A percentile compares a stretch with the other conserved stretches of the same genome.
Conservation (phyloP, 2,329 filamentous ascomycete genomes). For the Grosmannia huntii region DNA sequence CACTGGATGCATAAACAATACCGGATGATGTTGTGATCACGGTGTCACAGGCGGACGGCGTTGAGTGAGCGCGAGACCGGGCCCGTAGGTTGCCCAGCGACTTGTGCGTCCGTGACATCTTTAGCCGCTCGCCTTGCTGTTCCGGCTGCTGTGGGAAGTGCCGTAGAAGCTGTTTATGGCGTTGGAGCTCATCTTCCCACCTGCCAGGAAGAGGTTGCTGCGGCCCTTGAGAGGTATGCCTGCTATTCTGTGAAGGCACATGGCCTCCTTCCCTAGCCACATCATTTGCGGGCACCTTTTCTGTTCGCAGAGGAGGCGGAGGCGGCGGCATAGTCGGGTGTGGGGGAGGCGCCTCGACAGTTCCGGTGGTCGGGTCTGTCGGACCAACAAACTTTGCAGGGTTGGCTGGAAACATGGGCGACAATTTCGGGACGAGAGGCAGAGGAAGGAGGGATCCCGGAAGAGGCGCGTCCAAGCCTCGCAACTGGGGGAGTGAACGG, state of each 20-base stretch:
- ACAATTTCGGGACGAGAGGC: conserved; percentile 1
- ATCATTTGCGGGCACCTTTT: background rate
- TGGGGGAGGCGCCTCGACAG: background rate
- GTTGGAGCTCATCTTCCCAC: conserved; percentile 5
- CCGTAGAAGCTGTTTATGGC: conserved; percentile 8
- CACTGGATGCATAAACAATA: background rate
- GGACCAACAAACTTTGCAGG: background rate
- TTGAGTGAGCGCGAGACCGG: conserved; percentile 4
- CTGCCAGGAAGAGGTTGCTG: background rate
- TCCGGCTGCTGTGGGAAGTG: conserved; percentile 4
- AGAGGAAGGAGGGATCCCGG: conserved; percentile 9
- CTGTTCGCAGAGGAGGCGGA: conserved; percentile 1
- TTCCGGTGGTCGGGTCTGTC: background rate
- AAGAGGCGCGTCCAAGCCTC: background rate
- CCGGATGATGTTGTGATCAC: background rate
- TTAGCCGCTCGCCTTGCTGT: background rate
- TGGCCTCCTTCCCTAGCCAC: background rate
- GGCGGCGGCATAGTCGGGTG: background rate
- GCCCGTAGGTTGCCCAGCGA: conserved; percentile 11
- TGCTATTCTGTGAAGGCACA: background rate
- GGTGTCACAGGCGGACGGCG: background rate
- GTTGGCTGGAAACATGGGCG: conserved; percentile 1
- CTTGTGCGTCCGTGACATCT: conserved; percentile 5
- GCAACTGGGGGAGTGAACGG: conserved; percentile 11
- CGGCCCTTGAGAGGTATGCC: background rate